Base-by-base conservation (phyloP, 2,329 filamentous ascomycete species). In the Phyllosticta citribraziliensis region DNA sequence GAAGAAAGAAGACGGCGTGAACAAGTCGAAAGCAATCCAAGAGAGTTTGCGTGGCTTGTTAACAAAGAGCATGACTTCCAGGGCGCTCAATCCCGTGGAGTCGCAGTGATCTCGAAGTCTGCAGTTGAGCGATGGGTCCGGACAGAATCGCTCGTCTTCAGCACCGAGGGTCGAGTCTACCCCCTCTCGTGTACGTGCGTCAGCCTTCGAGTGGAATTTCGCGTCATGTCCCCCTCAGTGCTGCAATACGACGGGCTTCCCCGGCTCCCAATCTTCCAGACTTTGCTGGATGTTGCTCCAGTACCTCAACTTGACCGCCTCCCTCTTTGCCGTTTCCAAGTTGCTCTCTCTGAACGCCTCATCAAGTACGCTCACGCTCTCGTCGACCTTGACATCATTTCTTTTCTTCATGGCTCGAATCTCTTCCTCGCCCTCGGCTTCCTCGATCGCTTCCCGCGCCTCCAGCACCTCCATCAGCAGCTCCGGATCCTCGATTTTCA, bases 241-340 rank as follows among this genome's bases (percentile, higher is more conserved):
- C 64, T 80, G 73, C 66, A 85, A 66, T 54, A 81, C 75, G 62
- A 84, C 79, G 65, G 80, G 72, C 76, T 84, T 87, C 5, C 91
- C 92, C 68, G 80, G 84, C 79, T 96, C 91, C 92, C 93, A 97
- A 64, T 86, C 84, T 70, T 88, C 79, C 69, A 97, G 77, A 55
- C 86, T 88, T 73, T 95, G 88, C 64, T 85, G 82, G 64, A 97
- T 87, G 74, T 92, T 96, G 61, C 88, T 82, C 93, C 93, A 97
- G 78, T 97, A 97, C 72, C 91, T 80, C 76, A 97, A 75, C 72
- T 83, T 80, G 1, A 96, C 85, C 54, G 87, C 86, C 80, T 95
- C 90, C 63, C 71, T 74, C 75, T 82, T 85, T 17, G 91, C 93
- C 9, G 64, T 75, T 51, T 85, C 80, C 50, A 89, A 70, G 70